Percentiles rank a stretch among this genome's conserved stretches.
phyloP scores from a whole-genome alignment of 2,329 filamentous ascomycete genomes.

The Stenocarpella maydis region DNA sequence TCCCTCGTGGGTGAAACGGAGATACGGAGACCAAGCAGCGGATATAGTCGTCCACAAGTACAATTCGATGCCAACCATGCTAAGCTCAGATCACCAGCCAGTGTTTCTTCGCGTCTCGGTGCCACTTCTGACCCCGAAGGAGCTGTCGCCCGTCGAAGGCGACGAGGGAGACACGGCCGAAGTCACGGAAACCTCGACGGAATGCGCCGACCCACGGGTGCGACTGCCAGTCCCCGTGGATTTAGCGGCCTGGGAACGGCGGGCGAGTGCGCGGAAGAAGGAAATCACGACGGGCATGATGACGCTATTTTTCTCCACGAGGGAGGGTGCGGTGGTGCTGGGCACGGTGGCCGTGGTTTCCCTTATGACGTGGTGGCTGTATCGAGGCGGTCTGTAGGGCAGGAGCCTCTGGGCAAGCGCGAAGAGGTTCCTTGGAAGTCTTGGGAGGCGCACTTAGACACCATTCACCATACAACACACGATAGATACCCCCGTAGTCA shows the following conservation, averaged over 20 bases:
- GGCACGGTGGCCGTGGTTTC: constrained; percentile 52
- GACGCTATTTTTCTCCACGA: constrained; percentile 63
- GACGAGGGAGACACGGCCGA: neutral
- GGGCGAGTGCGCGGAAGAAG: constrained; percentile 54
- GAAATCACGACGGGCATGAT: constrained; percentile 62
- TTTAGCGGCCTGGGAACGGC: constrained; percentile 61
- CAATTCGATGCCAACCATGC: constrained; percentile 77
- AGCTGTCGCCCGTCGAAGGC: constrained; percentile 45
- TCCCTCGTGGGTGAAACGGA: constrained; percentile 58
- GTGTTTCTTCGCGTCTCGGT: constrained; percentile 78
- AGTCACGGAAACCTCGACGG: neutral
- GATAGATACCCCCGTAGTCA: constrained; percentile 17
- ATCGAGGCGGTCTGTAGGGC: constrained; percentile 37
- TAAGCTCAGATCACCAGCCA: constrained; percentile 87
- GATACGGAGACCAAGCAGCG: constrained; percentile 30
- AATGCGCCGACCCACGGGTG: constrained; percentile 51
- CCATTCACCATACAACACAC: no score
- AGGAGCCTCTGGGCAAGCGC: neutral
- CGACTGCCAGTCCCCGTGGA: constrained; percentile 61
- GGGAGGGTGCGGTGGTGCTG: constrained; percentile 57
- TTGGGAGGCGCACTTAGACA: neutral
- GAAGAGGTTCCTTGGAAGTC: neutral
- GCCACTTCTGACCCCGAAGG: constrained; percentile 60
- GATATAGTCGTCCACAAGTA: constrained; percentile 70
- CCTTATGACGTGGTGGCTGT: constrained; percentile 56